These are phyloP conservation scores for Wickerhamiella hasegawae DNA, from an alignment of 805 yeast genomes.

Conservation along the genomic window DNA sequence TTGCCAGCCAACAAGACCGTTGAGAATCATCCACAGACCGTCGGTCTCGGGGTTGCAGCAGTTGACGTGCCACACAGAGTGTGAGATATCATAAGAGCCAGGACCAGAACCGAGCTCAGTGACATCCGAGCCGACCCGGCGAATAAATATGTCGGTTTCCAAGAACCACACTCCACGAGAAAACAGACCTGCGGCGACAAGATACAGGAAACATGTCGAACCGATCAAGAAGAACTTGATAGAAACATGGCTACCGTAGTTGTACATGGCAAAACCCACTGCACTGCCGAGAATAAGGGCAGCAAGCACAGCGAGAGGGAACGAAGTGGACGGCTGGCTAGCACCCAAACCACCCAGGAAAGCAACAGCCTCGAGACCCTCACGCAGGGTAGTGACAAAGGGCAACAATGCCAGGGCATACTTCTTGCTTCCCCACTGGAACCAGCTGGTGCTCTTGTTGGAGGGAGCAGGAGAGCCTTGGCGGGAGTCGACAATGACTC, in stretches of 20 bases:
- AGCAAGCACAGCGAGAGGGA: conserved; percentile 44
- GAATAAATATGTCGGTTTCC: conserved; percentile 63
- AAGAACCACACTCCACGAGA: conserved; percentile 84
- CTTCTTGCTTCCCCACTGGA: too few relatives aligned
- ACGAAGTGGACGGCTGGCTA: conserved; percentile 46
- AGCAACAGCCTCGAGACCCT: conserved; percentile 83
- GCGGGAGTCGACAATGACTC: conserved; percentile 18
- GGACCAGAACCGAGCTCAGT: conserved; percentile 86
- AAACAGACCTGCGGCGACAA: conserved; percentile 75
- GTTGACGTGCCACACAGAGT: conserved; percentile 85
- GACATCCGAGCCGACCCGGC: conserved; percentile 69
- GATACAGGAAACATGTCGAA: conserved; percentile 65
- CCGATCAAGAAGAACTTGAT: conserved; percentile 56
- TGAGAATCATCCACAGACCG: conserved; percentile 81
- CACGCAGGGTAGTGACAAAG: conserved; percentile 71
- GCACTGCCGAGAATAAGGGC: conserved; percentile 45
- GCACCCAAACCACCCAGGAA: conserved; percentile 82
- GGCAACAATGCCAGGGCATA: conserved; percentile 68
- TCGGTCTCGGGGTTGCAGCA: conserved; percentile 90
- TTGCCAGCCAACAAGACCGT: conserved; percentile 87
- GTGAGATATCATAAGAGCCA: conserved; percentile 70
- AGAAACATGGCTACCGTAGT: conserved; percentile 65
- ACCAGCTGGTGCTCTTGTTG: conserved; percentile 1
- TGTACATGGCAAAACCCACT: conserved; percentile 54
- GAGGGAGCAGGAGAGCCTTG: background rate